Percentiles rank a stretch among this genome's conserved stretches.
Conservation (phyloP, 192 early-diverging fungal genomes). For the Mortierella antarctica region DNA sequence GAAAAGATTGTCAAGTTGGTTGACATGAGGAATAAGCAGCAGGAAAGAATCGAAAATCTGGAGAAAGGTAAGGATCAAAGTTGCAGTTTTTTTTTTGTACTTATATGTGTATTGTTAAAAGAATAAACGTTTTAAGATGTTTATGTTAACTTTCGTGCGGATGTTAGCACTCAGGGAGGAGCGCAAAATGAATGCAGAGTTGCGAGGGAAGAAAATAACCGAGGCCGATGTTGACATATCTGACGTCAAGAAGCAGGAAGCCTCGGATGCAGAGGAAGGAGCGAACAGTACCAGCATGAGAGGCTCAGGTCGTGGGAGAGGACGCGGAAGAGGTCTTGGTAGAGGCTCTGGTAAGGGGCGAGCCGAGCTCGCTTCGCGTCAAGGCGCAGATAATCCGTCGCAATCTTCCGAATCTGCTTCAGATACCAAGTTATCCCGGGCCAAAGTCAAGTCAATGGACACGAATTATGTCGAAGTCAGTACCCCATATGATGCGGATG, state of each 20-base stretch:
- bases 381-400: background rate
- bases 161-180: slow-evolving; percentile 28
- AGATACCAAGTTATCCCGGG: background rate
- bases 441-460: too few species aligned
- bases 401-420: background rate
- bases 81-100: background rate
- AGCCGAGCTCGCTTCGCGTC: background rate
- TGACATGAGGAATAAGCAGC: slow-evolving; percentile 3
- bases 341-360: too few species aligned
- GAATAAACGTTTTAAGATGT: background rate
- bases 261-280: background rate
- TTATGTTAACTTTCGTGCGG: background rate
- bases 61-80: slow-evolving; percentile 12
- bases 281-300: background rate
- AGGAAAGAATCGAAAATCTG: slow-evolving; percentile 10
- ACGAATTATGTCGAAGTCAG: too few species aligned
- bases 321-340: slow-evolving; percentile 7
- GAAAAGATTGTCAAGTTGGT: slow-evolving; percentile 24
- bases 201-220: slow-evolving; percentile 10
- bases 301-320: slow-evolving; percentile 15
- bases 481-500: background rate
- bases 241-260: slow-evolving; percentile 26
- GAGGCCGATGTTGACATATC: slow-evolving; percentile 4
- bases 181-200: slow-evolving; percentile 17
- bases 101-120: too few species aligned